Evolutionary conservation across 495 filamentous ascomycete genomes (phyloP).

Genomic region (Podospora pseudopauciseta): DNA sequence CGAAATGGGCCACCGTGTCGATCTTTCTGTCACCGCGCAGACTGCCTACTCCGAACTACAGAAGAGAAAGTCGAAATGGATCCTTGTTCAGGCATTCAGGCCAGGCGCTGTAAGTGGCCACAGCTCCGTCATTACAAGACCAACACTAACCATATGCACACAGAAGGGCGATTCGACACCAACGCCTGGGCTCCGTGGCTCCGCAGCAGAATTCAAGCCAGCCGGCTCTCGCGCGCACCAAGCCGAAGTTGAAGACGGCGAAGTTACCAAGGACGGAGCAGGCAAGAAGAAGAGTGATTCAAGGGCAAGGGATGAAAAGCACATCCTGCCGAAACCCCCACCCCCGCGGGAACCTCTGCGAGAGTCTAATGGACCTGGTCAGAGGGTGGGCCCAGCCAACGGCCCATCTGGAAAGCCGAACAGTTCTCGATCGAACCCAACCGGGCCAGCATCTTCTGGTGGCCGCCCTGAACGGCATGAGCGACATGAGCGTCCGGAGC

Average conservation of each 20-base stretch:
- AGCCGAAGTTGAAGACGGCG: constrained; percentile 72
- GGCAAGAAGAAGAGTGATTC: constrained; percentile 13
- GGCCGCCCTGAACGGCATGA: constrained; percentile 9
- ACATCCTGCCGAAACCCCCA: constrained; percentile 14
- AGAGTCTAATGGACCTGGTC: constrained; percentile 16
- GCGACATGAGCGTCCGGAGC: constrained; percentile 13
- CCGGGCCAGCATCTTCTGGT: constrained; percentile 14
- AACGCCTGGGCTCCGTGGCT: constrained; percentile 34
- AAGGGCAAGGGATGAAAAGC: constrained; percentile 5
- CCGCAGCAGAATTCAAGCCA: constrained; percentile 48
- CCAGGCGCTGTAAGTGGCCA: constrained; percentile 42
- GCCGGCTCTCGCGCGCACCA: constrained; percentile 31
- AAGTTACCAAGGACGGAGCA: constrained; percentile 65
- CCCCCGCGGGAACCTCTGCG: constrained; percentile 14
- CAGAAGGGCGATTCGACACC: constrained; percentile 38
- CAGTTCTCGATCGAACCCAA: constrained; percentile 23
- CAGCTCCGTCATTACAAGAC: constrained; percentile 22
- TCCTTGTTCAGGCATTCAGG: constrained; percentile 77
- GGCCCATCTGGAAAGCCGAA: constrained; percentile 13
- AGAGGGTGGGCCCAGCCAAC: constrained; percentile 12
- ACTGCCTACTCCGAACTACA: constrained; percentile 80
- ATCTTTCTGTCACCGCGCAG: constrained; percentile 85
- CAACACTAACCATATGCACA: constrained; percentile 22
- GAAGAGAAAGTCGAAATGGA: constrained; percentile 73
- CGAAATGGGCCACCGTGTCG: constrained; percentile 66